Base-by-base conservation (phyloP, 2,329 filamentous ascomycete genomes). In the Trichothecium roseum region DNA sequence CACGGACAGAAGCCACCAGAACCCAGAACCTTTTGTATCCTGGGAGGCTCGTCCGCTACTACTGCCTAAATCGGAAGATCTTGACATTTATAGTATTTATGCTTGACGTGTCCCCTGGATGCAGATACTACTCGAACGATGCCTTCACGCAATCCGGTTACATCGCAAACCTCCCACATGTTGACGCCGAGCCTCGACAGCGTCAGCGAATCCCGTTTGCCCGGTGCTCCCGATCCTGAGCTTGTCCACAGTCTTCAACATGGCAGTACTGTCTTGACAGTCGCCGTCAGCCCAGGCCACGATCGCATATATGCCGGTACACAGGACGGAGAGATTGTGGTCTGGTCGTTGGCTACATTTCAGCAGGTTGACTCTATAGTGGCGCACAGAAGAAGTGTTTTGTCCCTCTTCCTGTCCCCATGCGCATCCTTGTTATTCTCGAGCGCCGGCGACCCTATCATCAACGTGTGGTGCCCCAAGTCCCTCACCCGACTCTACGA, bases 301-400 rank as follows among this genome's bases (percentile, higher is more conserved):
- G 74, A 82, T 34, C 81, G 79, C 52, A 82, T 98, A 36, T 98
- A 86, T 57, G 88, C 89, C 14, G 91, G 91, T 28, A 88, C 91
- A 2, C 87, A 95, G 54, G 84, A 86, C 43, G 91, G 91, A 41
- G 86, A 95, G 62, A 94, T 98, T 41, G 69, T 93, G 31, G 81
- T 88, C 30, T 98, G 87, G 83, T 87, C 83, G 4, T 72, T 98
- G 30, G 79, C 81, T 45, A 94, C 85, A 7, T 98, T 88, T 54
- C 81, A 93, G 56, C 78, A 82, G 34, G 74, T 84, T 18, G 69
- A 74, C 29, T 80, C 80, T 18, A 77, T 96, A 15, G 83, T 91
- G 54, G 91, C 86, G 5, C 91, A 98, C 62, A 82, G 85, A 53
- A 84, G 91, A 37, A 94, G 86, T 52, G 84, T 98, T 16, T 75